Evolutionary conservation across 2,329 filamentous ascomycete species (phyloP).

Genomic region (Grosmannia penicillata): DNA sequence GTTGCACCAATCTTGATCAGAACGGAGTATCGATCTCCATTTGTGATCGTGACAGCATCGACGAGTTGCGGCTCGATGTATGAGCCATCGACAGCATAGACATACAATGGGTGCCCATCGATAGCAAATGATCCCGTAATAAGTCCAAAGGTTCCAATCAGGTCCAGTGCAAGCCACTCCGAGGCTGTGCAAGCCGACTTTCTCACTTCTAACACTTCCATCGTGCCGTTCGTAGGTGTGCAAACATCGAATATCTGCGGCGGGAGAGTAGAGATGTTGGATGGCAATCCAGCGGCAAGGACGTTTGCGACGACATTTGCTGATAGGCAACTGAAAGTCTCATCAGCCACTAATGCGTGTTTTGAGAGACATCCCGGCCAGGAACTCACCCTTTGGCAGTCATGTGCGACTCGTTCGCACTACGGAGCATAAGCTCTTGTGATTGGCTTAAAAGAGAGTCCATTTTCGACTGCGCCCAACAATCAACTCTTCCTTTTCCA

Average conservation of each 20-base stretch:
- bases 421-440: constrained; percentile 17
- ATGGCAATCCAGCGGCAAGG: constrained; percentile 12
- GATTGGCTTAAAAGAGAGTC: constrained; percentile 18
- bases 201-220: constrained; percentile 27
- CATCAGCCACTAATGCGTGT: background rate
- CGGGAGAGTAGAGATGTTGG: constrained; percentile 24
- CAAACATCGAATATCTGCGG: constrained; percentile 30
- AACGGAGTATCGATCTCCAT: constrained; percentile 39
- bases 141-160: constrained; percentile 37
- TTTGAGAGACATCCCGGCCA: background rate
- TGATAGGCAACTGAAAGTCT: constrained; percentile 19
- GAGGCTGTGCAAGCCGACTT: background rate
- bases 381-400: constrained; percentile 25
- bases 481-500: constrained; percentile 41
- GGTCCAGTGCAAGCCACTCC: constrained; percentile 35
- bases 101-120: constrained; percentile 36
- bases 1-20: constrained; percentile 29
- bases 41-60: constrained; percentile 30
- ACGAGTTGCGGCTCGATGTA: constrained; percentile 37
- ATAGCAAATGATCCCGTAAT: constrained; percentile 30
- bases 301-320: constrained; percentile 23
- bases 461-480: constrained; percentile 29
- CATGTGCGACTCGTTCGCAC: constrained; percentile 17
- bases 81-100: constrained; percentile 38
- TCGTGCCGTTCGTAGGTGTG: constrained; percentile 25